Conservation (phyloP, 345 rosid genomes). For the Schrenkiella parvula region DNA sequence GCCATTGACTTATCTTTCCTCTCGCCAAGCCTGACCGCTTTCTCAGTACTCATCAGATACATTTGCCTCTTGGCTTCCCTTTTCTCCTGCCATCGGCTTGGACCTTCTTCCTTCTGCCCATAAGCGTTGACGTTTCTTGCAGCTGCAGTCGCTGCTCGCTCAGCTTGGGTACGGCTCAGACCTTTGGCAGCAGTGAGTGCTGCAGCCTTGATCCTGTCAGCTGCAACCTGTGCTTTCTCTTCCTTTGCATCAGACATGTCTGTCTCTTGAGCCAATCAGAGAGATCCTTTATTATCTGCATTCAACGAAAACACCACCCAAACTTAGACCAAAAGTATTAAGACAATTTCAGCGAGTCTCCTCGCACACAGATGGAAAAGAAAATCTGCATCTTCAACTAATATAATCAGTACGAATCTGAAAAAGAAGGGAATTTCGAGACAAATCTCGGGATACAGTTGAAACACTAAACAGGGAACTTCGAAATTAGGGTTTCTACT, state of each 20-base stretch:
- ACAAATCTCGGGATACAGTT: neutral
- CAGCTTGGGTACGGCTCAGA: conserved; percentile 96
- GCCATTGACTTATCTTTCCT: conserved; percentile 71
- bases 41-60: conserved; percentile 98
- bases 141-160: conserved; percentile 90
- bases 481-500: conserved; percentile 19
- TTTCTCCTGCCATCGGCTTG: conserved; percentile 98
- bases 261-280: neutral
- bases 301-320: neutral
- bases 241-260: conserved; percentile 85
- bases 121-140: conserved; percentile 93
- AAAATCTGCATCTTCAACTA: neutral
- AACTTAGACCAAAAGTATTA: neutral
- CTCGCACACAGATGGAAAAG: neutral
- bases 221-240: conserved; percentile 85
- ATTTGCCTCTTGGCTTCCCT: conserved; percentile 94
- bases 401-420: neutral
- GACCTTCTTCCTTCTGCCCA: conserved; percentile 99
- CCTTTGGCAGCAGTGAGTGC: conserved; percentile 87
- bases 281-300: neutral
- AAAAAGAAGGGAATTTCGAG: neutral
- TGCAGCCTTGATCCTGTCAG: conserved; percentile 91
- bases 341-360: neutral
- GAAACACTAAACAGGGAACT: neutral
- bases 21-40: conserved; percentile 85